Base-by-base conservation (phyloP, 192 early-diverging fungal species). In the Linnemannia hyalina region DNA sequence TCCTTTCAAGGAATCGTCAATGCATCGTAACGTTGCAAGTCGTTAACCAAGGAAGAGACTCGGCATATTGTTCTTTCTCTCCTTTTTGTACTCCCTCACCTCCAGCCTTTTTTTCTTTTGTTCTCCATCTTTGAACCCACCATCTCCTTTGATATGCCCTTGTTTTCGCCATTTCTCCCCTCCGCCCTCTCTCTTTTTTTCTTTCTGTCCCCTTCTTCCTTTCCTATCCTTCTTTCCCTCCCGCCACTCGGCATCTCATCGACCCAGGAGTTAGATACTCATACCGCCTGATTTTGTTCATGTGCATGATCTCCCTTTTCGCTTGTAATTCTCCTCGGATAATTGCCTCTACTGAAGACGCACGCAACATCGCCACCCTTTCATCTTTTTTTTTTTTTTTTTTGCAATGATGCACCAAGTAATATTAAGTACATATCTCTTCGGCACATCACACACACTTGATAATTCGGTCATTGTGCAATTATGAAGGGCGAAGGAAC, bases 271-370 rank as follows among this genome's bases (percentile, higher is more conserved):
- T 65, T 65, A 65, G 60, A 65, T 65, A 65, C 29, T 65, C 60
- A 65, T 65, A 65, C 60, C 60, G 60, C 60, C 29, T 65, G 26
- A 65, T 65, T 29, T 29, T 32, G 26, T 65, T 13, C 35, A 10
- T 15, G 60, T 65, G 60, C 60, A 65, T 65, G 60, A 65, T 65
- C 60, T 65, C 60, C 6, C 29, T 65, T 65, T 65, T 65, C 32
- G 32, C 9, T 6, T 65, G n/a, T 65, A 32, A 29, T 65, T 65
- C 60, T 65, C 26, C 60, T 65, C 60, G 60, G 60, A 65, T 65
- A 65, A 65, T 65, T 65, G 60, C 60, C 29, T 60, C 55, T 65
- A 6, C 13, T 65, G 4, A 65, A 65, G 3, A 65, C 60, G 29
- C n/a, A 26, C 29, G 2, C 60, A 32, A 65, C 26, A 32, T 29